A percentile compares a stretch with the other conserved stretches of the same genome.
These are phyloP conservation scores for Ascobolus immersus DNA, from an alignment of 495 filamentous ascomycete species.

Conservation along the genomic window DNA sequence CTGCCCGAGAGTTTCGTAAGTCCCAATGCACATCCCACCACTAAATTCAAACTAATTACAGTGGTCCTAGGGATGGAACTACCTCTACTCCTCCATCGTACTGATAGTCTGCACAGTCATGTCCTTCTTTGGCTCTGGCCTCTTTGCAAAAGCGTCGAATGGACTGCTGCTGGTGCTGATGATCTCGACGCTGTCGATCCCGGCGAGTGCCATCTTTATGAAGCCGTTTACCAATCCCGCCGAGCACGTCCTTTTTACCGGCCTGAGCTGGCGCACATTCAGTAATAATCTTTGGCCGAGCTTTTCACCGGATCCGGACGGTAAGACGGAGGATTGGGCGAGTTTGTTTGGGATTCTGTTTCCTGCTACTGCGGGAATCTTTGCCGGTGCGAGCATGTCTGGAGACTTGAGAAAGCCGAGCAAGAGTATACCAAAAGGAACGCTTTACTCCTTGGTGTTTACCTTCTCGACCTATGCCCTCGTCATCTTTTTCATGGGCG, in stretches of 20 bases:
- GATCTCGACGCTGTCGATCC: conserved; percentile 58
- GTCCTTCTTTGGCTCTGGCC: conserved; percentile 53
- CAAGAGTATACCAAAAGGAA: conserved; percentile 62
- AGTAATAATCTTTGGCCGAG: conserved; percentile 42
- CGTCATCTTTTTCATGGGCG: conserved; percentile 59
- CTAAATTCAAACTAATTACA: conserved; percentile 7
- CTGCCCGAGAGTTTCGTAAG: conserved; percentile 35
- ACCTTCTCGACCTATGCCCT: conserved; percentile 53
- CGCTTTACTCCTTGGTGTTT: conserved; percentile 44
- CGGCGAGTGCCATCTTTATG: conserved; percentile 41
- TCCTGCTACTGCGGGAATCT: conserved; percentile 27
- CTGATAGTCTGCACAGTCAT: conserved; percentile 49
- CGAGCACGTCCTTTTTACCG: conserved; percentile 49
- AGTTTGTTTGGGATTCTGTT: conserved; percentile 57
- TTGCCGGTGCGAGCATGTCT: conserved; percentile 71
- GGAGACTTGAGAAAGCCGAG: conserved; percentile 63
- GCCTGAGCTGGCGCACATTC: conserved; percentile 41
- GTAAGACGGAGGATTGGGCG: conserved; percentile 33
- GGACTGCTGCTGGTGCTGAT: conserved; percentile 48
- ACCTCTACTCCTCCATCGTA: conserved; percentile 50
- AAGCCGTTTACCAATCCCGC: conserved; percentile 36
- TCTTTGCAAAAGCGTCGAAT: conserved; percentile 60
- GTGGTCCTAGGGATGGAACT: conserved; percentile 63
- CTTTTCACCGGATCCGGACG: conserved; percentile 37
- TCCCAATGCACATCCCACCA: background rate